Base-by-base conservation (phyloP, 2,329 filamentous ascomycete species). In the Erysiphe pulchra region DNA sequence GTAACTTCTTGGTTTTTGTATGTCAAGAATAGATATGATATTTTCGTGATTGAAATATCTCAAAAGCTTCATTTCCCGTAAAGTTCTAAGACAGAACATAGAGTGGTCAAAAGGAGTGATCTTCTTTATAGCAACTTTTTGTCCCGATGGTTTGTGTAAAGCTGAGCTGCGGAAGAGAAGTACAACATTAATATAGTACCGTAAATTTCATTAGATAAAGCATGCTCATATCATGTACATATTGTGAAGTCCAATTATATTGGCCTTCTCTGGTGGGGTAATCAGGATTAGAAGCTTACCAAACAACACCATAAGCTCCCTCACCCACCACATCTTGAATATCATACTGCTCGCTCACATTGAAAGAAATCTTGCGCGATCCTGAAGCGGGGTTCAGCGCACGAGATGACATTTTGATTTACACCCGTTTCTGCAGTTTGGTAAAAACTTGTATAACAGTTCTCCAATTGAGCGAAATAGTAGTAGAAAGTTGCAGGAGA, bases 31-130 rank as follows among this genome's bases (percentile, higher is more conserved):
- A 45, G 86, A 95, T 61, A 98, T 98, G 67, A 98, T 95, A 65
- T 98, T 98, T 66, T 98, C 90, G 61, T 98, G 90, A 66, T 95
- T 98, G 70, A 98, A 98, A 66, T 98, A 95, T 57, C 90, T 75
- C 57, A 98, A 68, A 47, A 98, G 71, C 73, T 98, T 98, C 90
- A 98, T 98, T 66, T 98, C 90, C 63, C 90, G 85, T 53, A 98
- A 69, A 1, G 90, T 98, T 61, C 90, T 73, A 57, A 98, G 67
- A 62, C 87, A 94, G 70, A 94, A 94, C 86, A 94, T 94, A 61
- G 85, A 93, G 62, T 95, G 90, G 59, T 98, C 90, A 63, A 98
- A 98, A 6, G 90, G 90, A 0, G 86, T 95, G 58, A 98, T 98
- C 73, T 98, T 98, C 72, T 98, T 98, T 70, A 98, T 98, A 50